phyloP scores from a whole-genome alignment of 805 yeast genomes.

The Middelhovenomyces tepae region DNA sequence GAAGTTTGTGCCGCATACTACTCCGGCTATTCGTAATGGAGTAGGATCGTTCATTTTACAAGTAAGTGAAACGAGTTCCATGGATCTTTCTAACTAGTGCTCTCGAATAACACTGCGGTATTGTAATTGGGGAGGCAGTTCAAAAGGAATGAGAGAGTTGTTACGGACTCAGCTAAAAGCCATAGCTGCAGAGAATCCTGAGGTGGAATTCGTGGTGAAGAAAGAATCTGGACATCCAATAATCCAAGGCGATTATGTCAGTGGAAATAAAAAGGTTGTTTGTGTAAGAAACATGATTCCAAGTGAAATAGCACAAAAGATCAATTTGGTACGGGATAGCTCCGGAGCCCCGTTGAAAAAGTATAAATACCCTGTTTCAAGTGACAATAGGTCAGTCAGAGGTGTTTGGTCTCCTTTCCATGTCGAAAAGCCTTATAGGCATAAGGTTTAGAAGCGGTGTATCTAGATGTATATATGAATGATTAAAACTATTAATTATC shows the following conservation, averaged over 20 bases:
- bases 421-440: conserved; percentile 44
- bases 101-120: conserved; percentile 64
- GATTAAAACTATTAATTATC: too few relatives aligned
- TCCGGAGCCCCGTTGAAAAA: conserved; percentile 56
- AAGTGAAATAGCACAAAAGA: conserved; percentile 53
- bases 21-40: conserved; percentile 23
- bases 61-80: background rate
- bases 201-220: conserved; percentile 61
- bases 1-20: conserved; percentile 14
- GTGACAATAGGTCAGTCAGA: conserved; percentile 76
- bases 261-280: conserved; percentile 44
- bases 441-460: conserved; percentile 40
- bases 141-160: conserved; percentile 71
- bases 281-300: conserved; percentile 69
- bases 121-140: conserved; percentile 95
- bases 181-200: conserved; percentile 53
- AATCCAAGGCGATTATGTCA: conserved; percentile 48
- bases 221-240: conserved; percentile 81
- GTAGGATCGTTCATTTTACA: conserved; percentile 25
- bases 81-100: conserved; percentile 35
- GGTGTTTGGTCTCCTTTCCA: conserved; percentile 98
- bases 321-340: conserved; percentile 54
- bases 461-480: too few relatives aligned
- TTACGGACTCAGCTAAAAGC: conserved; percentile 43
- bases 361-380: conserved; percentile 69